Evolutionary conservation across 2,329 filamentous ascomycete genomes (phyloP).

Genomic region (Claviceps spartinae): DNA sequence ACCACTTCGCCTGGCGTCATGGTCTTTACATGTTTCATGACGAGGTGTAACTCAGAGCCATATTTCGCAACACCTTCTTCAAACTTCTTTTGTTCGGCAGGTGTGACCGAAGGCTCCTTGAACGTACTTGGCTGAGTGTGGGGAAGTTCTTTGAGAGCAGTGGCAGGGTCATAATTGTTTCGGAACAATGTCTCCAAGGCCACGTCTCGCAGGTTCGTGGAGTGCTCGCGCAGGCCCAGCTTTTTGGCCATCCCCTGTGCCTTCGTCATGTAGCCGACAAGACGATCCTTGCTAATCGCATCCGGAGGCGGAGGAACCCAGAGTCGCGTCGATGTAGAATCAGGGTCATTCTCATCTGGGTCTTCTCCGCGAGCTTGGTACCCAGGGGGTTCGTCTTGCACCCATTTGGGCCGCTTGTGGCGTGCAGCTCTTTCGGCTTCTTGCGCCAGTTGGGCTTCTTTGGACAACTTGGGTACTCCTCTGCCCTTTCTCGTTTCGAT

Average conservation of each 20-base stretch:
- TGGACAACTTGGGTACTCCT: constrained; percentile 63
- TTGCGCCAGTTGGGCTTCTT: constrained; percentile 67
- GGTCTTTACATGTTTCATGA: constrained; percentile 76
- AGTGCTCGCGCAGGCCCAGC: constrained; percentile 59
- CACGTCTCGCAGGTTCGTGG: constrained; percentile 79
- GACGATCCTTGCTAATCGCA: constrained; percentile 37
- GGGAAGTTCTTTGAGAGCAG: constrained; percentile 56
- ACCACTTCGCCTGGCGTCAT: constrained; percentile 70
- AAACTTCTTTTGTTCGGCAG: constrained; percentile 75
- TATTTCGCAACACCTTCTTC: constrained; percentile 84
- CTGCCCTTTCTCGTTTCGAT: constrained; percentile 75
- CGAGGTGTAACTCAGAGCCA: constrained; percentile 74
- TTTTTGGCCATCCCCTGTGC: constrained; percentile 50
- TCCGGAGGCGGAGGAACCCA: constrained; percentile 62
- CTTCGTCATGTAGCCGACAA: constrained; percentile 64
- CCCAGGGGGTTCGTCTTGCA: constrained; percentile 79
- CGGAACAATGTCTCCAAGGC: constrained; percentile 62
- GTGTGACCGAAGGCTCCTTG: constrained; percentile 69
- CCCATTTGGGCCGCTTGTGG: constrained; percentile 79
- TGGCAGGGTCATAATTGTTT: constrained; percentile 56
- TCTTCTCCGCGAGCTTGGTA: constrained; percentile 81
- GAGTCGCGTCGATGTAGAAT: constrained; percentile 59
- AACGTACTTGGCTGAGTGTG: constrained; percentile 57
- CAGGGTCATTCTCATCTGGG: constrained; percentile 52
- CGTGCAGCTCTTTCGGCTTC: constrained; percentile 71